phyloP scores from a whole-genome alignment of 345 rosid species.

The Citrus inodora region DNA sequence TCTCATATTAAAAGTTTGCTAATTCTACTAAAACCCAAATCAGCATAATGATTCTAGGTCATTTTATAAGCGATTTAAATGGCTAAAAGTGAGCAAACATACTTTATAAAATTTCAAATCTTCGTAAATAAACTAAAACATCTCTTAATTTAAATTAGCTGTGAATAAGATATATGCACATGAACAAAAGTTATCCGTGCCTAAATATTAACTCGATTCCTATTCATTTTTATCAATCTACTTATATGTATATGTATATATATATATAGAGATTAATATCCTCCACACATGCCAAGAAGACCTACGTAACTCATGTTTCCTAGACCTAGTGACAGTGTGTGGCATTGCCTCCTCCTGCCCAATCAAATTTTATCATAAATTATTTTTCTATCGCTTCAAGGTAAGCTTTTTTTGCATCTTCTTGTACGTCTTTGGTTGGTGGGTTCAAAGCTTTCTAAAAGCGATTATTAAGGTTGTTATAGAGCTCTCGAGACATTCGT shows the following conservation, averaged over 20 bases:
- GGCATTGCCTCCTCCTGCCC: neutral
- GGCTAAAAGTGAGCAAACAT: neutral
- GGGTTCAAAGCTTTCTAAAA: neutral
- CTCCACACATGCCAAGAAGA: neutral
- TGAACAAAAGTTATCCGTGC: neutral
- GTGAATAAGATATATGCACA: neutral
- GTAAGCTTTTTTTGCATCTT: neutral
- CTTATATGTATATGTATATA: no score
- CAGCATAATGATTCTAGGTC: neutral
- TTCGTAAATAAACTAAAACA: neutral
- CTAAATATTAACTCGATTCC: neutral
- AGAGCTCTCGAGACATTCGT: constrained; percentile 3
- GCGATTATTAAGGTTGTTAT: neutral
- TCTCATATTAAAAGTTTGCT: neutral
- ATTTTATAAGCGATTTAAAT: no score
- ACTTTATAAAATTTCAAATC: neutral
- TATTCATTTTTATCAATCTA: no score
- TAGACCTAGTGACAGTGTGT: neutral
- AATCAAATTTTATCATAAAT: neutral
- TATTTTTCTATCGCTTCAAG: neutral
- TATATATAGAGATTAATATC: no score
- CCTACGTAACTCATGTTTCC: neutral
- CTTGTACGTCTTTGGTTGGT: neutral
- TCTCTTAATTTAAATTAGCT: neutral
- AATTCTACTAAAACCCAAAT: neutral